A percentile compares a stretch with the other conserved stretches of the same genome.
Evolutionary conservation across 2,329 filamentous ascomycete genomes (phyloP).

Genomic region (Claviceps fusiformis): DNA sequence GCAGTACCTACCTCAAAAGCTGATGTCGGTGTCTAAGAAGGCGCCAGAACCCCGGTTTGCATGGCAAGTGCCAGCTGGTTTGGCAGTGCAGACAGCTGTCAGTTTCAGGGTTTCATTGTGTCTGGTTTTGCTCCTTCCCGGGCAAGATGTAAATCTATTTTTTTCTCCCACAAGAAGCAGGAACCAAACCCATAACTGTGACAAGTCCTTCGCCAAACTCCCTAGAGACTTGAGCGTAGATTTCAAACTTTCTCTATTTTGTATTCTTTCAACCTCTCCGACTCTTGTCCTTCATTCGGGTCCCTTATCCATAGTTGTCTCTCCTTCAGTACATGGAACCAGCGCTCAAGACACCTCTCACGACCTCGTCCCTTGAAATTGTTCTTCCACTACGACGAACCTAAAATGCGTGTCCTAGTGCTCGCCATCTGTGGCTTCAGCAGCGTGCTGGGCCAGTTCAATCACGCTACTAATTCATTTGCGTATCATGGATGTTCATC

Average conservation of each 20-base stretch:
- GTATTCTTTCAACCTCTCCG: constrained; percentile 5
- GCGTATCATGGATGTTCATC: constrained; percentile 15
- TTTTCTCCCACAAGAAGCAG: not conserved
- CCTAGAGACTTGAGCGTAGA: not conserved
- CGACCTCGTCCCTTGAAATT: not conserved
- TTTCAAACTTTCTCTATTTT: not conserved
- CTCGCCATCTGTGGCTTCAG: constrained; percentile 12
- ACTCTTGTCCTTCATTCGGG: constrained; percentile 5
- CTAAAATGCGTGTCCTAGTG: constrained; percentile 12
- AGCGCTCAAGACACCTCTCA: not conserved
- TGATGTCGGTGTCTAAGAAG: not conserved
- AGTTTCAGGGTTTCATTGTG: not conserved
- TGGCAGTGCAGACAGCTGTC: constrained; percentile 1
- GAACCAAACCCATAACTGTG: not conserved
- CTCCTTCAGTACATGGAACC: constrained; percentile 2
- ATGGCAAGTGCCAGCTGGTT: not conserved
- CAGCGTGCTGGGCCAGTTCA: constrained; percentile 10
- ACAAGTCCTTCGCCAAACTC: not conserved
- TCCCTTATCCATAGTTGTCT: constrained; percentile 4
- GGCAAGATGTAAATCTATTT: not conserved
- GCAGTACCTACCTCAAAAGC: not conserved
- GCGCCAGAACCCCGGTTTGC: not conserved
- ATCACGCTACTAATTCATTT: constrained; percentile 11
- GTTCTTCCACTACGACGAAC: constrained; percentile 4
- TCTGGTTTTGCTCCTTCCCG: constrained; percentile 2